phyloP scores from a whole-genome alignment of 768 basidiomycete species.

The Tephrocybe sp. region DNA sequence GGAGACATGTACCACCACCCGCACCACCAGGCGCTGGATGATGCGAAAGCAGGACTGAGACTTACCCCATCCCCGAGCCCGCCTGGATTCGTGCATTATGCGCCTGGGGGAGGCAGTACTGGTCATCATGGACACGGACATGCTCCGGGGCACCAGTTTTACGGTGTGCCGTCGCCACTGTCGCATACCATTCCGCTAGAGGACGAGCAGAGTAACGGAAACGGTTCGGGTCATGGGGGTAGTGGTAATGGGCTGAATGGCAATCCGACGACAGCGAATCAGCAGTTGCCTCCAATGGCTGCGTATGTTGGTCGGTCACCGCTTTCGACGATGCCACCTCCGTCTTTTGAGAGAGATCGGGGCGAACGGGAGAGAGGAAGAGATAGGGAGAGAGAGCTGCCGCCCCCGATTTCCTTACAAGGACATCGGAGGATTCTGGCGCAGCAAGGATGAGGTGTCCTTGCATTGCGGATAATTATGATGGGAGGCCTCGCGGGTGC shows the following conservation, averaged over 20 bases:
- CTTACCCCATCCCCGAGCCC: constrained; percentile 69
- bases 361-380: constrained; percentile 42
- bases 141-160: constrained; percentile 31
- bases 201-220: constrained; percentile 16
- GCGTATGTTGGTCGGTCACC: constrained; percentile 34
- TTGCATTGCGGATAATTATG: neutral
- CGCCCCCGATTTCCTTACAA: constrained; percentile 43
- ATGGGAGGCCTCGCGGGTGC: neutral
- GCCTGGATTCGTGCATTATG: constrained; percentile 59
- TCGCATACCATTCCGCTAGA: constrained; percentile 33
- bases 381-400: constrained; percentile 42
- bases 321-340: constrained; percentile 31
- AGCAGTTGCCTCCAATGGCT: constrained; percentile 9
- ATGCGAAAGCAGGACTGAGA: constrained; percentile 28
- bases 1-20: constrained; percentile 55
- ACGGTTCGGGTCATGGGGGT: constrained; percentile 1
- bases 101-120: constrained; percentile 32
- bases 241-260: constrained; percentile 22
- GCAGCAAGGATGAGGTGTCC: constrained; percentile 25
- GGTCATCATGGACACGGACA: constrained; percentile 28
- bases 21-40: constrained; percentile 14
- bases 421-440: constrained; percentile 34
- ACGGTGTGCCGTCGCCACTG: constrained; percentile 51
- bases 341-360: constrained; percentile 54
- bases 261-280: neutral